Base-by-base conservation (phyloP, 1,284 basidiomycete species). In the Phaffia rhodozyma region DNA sequence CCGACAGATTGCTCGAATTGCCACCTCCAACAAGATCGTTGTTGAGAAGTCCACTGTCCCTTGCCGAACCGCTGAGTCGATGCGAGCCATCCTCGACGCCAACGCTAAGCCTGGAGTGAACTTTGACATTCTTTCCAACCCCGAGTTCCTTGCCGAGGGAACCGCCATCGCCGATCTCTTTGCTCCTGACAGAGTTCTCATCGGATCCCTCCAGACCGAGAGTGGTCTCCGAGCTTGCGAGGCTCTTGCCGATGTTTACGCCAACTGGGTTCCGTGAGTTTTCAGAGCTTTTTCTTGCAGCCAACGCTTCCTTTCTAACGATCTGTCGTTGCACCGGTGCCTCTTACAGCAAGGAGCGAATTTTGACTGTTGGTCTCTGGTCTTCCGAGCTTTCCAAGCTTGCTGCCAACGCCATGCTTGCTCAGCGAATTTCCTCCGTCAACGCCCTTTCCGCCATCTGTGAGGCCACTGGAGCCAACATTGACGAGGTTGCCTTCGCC, bases 31-130 rank as follows among this genome's bases (percentile, higher is more conserved):
- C 75, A 98, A 98, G 81, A 98, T 99, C 72, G 94, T 99, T 68
- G 93, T 99, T 64, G 96, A 99, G 75, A 99, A 99, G 78, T 98
- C 94, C 23, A 99, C 94, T 3, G 94, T 99, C 32, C 94, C 94
- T 48, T 97, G 93, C 79, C 86, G 94, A 68, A 99, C 94, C 11
- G 94, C 94, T 66, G 90, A 96, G 75, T 94, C 92, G 30, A 99
- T 98, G 94, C 88, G 93, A 71, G 94, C 90, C 65, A 97, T 98
- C 75, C 86, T 98, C 68, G 93, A 97, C 77, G 91, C 94, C 71
- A 98, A 98, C 82, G 93, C 91, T 48, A 90, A 86, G 75, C 85
- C 87, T 61, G 86, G 86, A 68, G 87, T 87, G 77, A 84, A 84
- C 67, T 99, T 99, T 75, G 92, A 98, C 76, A 98, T 99, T 73